These are phyloP conservation scores for Dissophora globulifera DNA, from an alignment of 192 early-diverging fungal genomes.

Conservation along the genomic window DNA sequence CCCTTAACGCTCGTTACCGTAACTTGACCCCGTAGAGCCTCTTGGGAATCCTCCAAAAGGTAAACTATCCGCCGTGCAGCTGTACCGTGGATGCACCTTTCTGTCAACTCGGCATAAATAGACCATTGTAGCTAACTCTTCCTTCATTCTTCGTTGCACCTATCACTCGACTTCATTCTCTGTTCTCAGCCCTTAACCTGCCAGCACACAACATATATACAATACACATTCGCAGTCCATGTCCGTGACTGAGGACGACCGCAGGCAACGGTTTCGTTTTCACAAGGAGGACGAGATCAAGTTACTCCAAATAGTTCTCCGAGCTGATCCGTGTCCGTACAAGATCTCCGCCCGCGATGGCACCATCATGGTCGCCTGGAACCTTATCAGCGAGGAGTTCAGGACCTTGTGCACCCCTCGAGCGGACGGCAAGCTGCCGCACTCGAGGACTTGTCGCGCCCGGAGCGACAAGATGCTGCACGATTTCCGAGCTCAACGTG, in stretches of 20 bases:
- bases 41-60: too few relatives aligned
- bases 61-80: too few relatives aligned
- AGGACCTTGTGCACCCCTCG: conserved; percentile 16
- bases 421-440: conserved; percentile 28
- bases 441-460: conserved; percentile 29
- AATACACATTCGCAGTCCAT: too few relatives aligned
- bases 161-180: too few relatives aligned
- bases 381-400: conserved; percentile 33
- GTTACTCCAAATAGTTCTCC: conserved; percentile 27
- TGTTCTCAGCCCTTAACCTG: too few relatives aligned
- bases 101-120: too few relatives aligned
- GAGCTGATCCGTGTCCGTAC: conserved; percentile 40
- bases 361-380: conserved; percentile 47
- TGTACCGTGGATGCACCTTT: too few relatives aligned
- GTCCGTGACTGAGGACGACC: conserved; percentile 27
- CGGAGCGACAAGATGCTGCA: conserved; percentile 41
- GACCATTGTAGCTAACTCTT: too few relatives aligned
- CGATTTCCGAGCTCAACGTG: conserved; percentile 19
- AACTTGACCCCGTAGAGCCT: too few relatives aligned
- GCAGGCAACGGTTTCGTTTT: conserved; percentile 42
- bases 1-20: too few relatives aligned
- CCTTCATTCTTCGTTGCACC: too few relatives aligned
- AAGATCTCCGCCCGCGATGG: conserved; percentile 40
- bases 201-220: too few relatives aligned
- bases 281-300: conserved; percentile 48